phyloP scores from a whole-genome alignment of 805 yeast genomes.

The Lachancea nothofagi region DNA sequence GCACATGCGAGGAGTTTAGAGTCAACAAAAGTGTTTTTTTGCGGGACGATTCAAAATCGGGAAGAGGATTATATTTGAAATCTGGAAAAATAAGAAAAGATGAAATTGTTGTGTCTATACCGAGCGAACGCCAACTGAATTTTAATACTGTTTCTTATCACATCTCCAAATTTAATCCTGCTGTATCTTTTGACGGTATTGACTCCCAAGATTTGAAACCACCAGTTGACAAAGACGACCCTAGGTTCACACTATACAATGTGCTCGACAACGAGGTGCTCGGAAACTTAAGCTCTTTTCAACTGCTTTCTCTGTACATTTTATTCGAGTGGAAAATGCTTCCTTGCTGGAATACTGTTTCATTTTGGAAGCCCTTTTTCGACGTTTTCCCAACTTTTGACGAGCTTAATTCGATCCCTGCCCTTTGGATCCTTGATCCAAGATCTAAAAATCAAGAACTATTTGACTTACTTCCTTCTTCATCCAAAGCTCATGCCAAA shows the following conservation, averaged over 20 bases:
- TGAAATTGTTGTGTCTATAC: constrained; percentile 49
- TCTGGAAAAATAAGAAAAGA: constrained; percentile 32
- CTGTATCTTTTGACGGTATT: constrained; percentile 12
- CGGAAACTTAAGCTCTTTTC: constrained; percentile 49
- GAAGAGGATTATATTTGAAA: constrained; percentile 57
- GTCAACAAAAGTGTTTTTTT: constrained; percentile 41
- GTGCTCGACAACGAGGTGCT: constrained; percentile 34
- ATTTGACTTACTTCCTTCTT: constrained; percentile 40
- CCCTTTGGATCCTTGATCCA: constrained; percentile 46
- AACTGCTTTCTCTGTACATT: constrained; percentile 46
- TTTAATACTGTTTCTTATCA: constrained; percentile 46
- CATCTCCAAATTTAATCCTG: constrained; percentile 34
- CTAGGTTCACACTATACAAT: constrained; percentile 31
- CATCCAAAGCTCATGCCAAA: constrained; percentile 37
- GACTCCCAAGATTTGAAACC: neutral
- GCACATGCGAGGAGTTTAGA: constrained; percentile 20
- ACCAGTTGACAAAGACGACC: constrained; percentile 13
- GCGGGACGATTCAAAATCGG: constrained; percentile 41
- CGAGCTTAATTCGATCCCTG: constrained; percentile 55
- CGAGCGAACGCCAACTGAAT: constrained; percentile 55
- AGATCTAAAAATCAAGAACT: constrained; percentile 26
- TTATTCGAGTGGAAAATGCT: constrained; percentile 28
- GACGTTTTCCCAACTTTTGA: constrained; percentile 52
- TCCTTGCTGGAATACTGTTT: constrained; percentile 26
- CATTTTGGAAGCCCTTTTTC: constrained; percentile 68